phyloP scores from a whole-genome alignment of 805 yeast genomes.

The Monosporozyma solicola region DNA sequence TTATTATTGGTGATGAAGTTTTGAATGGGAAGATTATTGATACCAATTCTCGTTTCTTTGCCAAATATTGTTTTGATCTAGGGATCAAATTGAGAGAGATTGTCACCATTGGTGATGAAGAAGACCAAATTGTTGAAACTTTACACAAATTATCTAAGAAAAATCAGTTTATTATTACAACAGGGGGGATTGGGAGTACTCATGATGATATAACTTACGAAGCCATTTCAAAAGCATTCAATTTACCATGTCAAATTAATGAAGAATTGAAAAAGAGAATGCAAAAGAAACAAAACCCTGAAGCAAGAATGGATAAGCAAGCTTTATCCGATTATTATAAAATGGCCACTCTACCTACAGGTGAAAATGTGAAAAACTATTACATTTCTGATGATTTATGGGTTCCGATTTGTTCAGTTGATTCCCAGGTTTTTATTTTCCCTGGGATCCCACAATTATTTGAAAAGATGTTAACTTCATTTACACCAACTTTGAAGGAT shows the following conservation, averaged over 20 bases:
- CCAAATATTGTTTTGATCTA: slow-evolving; percentile 55
- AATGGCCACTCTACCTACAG: slow-evolving; percentile 72
- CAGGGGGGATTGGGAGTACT: slow-evolving; percentile 70
- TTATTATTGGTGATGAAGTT: slow-evolving; percentile 75
- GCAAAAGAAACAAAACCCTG: slow-evolving; percentile 39
- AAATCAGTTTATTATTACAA: slow-evolving; percentile 61
- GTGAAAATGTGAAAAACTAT: slow-evolving; percentile 37
- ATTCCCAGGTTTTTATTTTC: slow-evolving; percentile 54
- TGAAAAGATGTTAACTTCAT: slow-evolving; percentile 40
- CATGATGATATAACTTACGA: slow-evolving; percentile 86
- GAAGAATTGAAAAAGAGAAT: slow-evolving; percentile 50
- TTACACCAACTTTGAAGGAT: slow-evolving; percentile 31
- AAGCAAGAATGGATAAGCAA: slow-evolving; percentile 29
- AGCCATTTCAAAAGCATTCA: slow-evolving; percentile 58
- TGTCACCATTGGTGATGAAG: slow-evolving; percentile 71
- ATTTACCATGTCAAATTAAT: slow-evolving; percentile 43
- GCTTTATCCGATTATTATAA: slow-evolving; percentile 55
- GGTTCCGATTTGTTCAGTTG: slow-evolving; percentile 78
- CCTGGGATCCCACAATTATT: slow-evolving; percentile 84
- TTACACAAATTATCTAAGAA: slow-evolving; percentile 36
- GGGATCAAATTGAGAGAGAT: slow-evolving; percentile 62
- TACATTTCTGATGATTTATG: slow-evolving; percentile 50
- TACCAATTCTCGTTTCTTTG: slow-evolving; percentile 65
- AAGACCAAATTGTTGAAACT: slow-evolving; percentile 49
- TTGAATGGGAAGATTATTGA: slow-evolving; percentile 78